Evolutionary conservation across 768 basidiomycete genomes (phyloP).

Genomic region (Phlebiopsis flavidoalba): DNA sequence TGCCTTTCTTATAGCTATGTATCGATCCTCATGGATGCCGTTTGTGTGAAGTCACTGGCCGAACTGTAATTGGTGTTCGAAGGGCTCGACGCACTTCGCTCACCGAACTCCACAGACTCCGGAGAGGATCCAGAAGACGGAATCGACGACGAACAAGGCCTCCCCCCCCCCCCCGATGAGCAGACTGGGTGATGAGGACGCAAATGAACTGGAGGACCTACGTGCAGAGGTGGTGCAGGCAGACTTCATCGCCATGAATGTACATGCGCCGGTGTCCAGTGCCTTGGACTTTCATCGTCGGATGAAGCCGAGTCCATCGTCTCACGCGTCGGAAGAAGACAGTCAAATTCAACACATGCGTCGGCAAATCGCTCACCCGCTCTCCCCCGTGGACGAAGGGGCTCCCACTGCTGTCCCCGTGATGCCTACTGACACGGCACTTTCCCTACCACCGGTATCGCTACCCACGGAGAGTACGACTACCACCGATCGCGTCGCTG

Average conservation of each 20-base stretch:
- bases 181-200: not conserved
- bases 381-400: not conserved
- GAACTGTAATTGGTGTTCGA: slow-evolving; percentile 45
- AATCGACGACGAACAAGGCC: slow-evolving; percentile 2
- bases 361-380: not conserved
- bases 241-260: not conserved
- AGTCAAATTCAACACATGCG: not conserved
- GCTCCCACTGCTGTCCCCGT: not conserved
- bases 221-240: not conserved
- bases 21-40: too few relatives aligned
- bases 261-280: not conserved
- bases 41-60: slow-evolving; percentile 42
- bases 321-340: not conserved
- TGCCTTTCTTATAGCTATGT: not conserved
- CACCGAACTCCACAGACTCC: slow-evolving; percentile 10
- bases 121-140: not conserved
- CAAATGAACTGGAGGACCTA: slow-evolving; percentile 2
- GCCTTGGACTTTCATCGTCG: slow-evolving; percentile 11
- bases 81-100: slow-evolving; percentile 21
- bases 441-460: not conserved
- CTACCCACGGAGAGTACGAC: not conserved
- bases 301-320: slow-evolving; percentile 8
- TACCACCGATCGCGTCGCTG: slow-evolving; percentile 16
- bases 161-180: too few relatives aligned
- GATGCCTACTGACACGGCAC: not conserved